These are phyloP conservation scores for Platanthera guangdongensis DNA, from an alignment of 106 monocot genomes.

Conservation along the genomic window DNA sequence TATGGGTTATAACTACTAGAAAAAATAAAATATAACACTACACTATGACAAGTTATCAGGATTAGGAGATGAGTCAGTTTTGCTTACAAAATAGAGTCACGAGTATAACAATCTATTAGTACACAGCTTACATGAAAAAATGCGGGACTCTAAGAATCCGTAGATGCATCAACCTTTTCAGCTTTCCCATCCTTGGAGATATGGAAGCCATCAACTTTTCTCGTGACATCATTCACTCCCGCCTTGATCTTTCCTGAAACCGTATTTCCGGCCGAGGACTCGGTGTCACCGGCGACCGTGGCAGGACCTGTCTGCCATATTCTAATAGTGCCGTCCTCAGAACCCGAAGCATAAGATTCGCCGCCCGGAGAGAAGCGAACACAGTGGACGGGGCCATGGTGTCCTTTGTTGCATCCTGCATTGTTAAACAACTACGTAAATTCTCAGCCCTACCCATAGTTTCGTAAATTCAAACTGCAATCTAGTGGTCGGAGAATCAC, in stretches of 20 bases:
- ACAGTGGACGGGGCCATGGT: conserved; percentile 93
- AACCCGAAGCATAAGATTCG: conserved; percentile 92
- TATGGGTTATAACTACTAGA: too few relatives aligned
- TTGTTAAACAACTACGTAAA: not conserved
- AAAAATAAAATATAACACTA: too few relatives aligned
- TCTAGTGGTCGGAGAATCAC: conserved; percentile 24
- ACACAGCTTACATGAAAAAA: not conserved
- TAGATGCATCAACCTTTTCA: conserved; percentile 11
- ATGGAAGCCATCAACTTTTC: conserved; percentile 56
- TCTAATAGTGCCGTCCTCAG: conserved; percentile 94
- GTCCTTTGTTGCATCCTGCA: conserved; percentile 98
- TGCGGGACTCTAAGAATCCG: not conserved
- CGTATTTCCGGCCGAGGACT: conserved; percentile 24
- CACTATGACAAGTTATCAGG: not conserved
- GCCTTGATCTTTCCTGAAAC: conserved; percentile 26
- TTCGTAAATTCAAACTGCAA: not conserved
- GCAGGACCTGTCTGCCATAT: conserved; percentile 73
- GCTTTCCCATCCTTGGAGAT: conserved; percentile 40
- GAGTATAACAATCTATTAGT: too few relatives aligned
- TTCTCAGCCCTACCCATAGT: not conserved
- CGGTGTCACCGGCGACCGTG: conserved; percentile 31
- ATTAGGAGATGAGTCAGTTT: not conserved
- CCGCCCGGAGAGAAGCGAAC: conserved; percentile 87
- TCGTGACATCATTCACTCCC: conserved; percentile 42
- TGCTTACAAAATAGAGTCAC: not conserved